Base-by-base conservation (phyloP, 1,284 basidiomycete species). In the Papiliotrema nemorosa region DNA sequence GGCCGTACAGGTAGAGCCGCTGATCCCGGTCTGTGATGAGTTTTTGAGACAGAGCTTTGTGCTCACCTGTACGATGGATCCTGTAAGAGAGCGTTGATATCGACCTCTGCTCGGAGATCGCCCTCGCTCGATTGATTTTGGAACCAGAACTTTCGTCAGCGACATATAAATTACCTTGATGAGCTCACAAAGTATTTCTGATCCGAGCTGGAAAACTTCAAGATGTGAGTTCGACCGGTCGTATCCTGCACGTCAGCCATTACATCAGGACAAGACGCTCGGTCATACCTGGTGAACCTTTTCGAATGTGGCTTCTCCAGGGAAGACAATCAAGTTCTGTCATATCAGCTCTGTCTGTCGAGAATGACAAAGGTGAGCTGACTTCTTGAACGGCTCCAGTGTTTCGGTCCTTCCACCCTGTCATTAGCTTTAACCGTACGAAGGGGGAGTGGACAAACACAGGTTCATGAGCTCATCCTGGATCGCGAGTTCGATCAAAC, bases 61-160 rank as follows among this genome's bases (percentile, higher is more conserved):
- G 16, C 63, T 41, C 38, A 69, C 69, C 42, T 44, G 55, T 72
- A 73, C 20, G 60, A 45, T 3, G 69, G 67, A 52, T 73, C 64
- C 52, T 70, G 62, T 31, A 75, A 52, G 33, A 73, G 47, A 9
- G 42, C 57, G 45, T 73, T 67, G 57, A 75, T 67, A 50, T 73
- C 70, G 12, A 65, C 62, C 22, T 59, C 57, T 31, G 62, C 64
- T 7, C 67, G 59, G 5, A 60, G 53, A 50, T 73, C 67, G 10
- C 49, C 55, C 4, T 57, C 59, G 31, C 41, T 55, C 9, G 59
- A 55, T 22, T 59, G 53, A 26, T 67, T 57, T 53, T 74, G 72
- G 51, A 74, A 70, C 72, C 72, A 75, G 66, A 69, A 75, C 73
- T 75, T 49, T 1, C 20, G 41, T n/a, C n/a, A n/a, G n/a, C n/a